Evolutionary conservation across 345 rosid genomes (phyloP).

Genomic region (Aurinia saxatilis): DNA sequence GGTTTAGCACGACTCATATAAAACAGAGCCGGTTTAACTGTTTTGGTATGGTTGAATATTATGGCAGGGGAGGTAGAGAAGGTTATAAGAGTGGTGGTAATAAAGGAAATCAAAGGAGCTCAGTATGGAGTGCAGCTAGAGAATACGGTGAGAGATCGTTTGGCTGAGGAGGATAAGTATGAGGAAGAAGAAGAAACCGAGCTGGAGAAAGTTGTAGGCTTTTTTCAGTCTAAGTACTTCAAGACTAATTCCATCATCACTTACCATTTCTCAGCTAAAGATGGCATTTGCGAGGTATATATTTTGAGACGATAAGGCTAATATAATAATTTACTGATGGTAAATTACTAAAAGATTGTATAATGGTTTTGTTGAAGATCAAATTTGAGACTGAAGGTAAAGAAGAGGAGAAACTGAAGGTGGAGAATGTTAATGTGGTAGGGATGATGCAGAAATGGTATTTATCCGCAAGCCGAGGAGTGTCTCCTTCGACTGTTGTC

Average conservation of each 20-base stretch:
- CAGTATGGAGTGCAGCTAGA: slow-evolving; percentile 91
- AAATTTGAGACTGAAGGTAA: slow-evolving; percentile 54
- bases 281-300: slow-evolving; percentile 52
- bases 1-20: background rate
- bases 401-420: slow-evolving; percentile 48
- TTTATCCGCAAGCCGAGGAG: slow-evolving; percentile 66
- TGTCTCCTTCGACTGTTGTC: slow-evolving; percentile 61
- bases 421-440: slow-evolving; percentile 68
- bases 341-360: background rate
- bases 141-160: slow-evolving; percentile 71
- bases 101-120: slow-evolving; percentile 90
- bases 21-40: background rate
- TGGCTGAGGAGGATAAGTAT: slow-evolving; percentile 75
- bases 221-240: slow-evolving; percentile 85
- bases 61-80: slow-evolving; percentile 63
- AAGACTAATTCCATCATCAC: slow-evolving; percentile 65
- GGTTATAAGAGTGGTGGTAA: slow-evolving; percentile 68
- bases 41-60: background rate
- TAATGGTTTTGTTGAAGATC: slow-evolving; percentile 35
- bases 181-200: slow-evolving; percentile 91
- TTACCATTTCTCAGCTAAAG: slow-evolving; percentile 53
- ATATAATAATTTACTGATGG: background rate
- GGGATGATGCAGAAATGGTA: slow-evolving; percentile 89
- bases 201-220: slow-evolving; percentile 65
- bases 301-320: background rate